These are phyloP conservation scores for Prasinococcaceae sp. DNA, from an alignment of 139 green algal genomes.

Conservation along the genomic window DNA sequence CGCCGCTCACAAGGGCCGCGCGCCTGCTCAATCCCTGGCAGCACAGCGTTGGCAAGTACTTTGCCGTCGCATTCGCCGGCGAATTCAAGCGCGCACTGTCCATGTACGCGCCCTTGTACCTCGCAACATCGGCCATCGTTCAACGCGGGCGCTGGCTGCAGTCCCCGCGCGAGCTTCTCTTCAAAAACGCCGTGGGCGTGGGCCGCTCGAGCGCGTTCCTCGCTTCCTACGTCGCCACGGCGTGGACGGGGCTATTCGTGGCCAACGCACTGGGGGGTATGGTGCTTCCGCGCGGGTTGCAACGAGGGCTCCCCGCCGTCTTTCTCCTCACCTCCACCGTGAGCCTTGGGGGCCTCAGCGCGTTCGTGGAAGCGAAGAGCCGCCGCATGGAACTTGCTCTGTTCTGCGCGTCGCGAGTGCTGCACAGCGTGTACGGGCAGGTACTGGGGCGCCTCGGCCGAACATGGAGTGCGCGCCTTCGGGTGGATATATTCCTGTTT, in stretches of 20 bases:
- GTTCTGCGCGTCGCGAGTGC: constrained; percentile 60
- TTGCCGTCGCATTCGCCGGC: too few species aligned
- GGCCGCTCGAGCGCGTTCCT: constrained; percentile 72
- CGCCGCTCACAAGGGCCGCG: too few species aligned
- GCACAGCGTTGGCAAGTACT: too few species aligned
- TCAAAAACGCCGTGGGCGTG: constrained; percentile 42
- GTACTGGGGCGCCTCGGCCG: too few species aligned
- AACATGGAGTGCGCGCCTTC: constrained; percentile 19
- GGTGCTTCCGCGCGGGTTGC: background rate
- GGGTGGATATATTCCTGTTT: constrained; percentile 72
- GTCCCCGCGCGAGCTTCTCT: constrained; percentile 36
- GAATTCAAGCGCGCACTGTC: constrained; percentile 52
- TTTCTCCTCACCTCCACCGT: constrained; percentile 7
- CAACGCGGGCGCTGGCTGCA: constrained; percentile 45
- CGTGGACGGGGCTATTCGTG: constrained; percentile 33
- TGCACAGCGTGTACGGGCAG: too few species aligned
- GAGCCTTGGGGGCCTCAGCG: constrained; percentile 39
- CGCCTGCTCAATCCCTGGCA: too few species aligned
- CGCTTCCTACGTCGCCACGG: constrained; percentile 52
- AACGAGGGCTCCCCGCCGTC: background rate
- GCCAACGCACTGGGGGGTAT: background rate
- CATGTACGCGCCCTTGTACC: constrained; percentile 66
- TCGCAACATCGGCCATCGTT: constrained; percentile 63
- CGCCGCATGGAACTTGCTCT: constrained; percentile 87
- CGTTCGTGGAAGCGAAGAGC: constrained; percentile 79